phyloP scores from a whole-genome alignment of 495 filamentous ascomycete species.

The Pyronema omphalodes region DNA sequence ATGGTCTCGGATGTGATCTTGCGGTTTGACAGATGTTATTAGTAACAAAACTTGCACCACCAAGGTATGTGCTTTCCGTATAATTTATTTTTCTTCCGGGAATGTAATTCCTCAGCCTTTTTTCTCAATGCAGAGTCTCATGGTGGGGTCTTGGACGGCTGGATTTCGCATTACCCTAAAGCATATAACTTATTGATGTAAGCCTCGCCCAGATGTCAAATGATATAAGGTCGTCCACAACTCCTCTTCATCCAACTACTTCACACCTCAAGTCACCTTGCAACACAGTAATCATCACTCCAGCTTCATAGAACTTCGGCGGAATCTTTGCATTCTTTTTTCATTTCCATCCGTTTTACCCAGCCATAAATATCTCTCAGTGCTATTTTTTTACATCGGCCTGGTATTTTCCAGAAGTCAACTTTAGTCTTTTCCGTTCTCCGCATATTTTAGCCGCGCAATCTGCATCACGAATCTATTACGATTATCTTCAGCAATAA shows the following conservation, averaged over 20 bases:
- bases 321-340: too few species aligned
- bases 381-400: too few species aligned
- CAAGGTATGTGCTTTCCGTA: background rate
- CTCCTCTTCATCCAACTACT: too few species aligned
- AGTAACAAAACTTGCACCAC: background rate
- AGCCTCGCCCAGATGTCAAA: background rate
- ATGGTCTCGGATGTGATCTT: background rate
- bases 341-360: too few species aligned
- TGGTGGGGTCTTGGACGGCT: background rate
- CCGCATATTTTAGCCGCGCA: background rate
- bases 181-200: background rate
- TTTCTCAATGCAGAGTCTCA: background rate
- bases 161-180: background rate
- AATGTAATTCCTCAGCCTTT: background rate
- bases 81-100: background rate
- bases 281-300: too few species aligned
- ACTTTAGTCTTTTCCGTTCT: too few species aligned
- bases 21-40: background rate
- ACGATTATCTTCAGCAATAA: background rate
- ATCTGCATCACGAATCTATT: background rate
- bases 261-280: too few species aligned
- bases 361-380: too few species aligned
- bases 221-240: too few species aligned
- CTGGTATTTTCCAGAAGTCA: too few species aligned
- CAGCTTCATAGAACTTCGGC: too few species aligned